These are phyloP conservation scores for Camelina sativa DNA, from an alignment of 345 rosid genomes.

Conservation along the genomic window DNA sequence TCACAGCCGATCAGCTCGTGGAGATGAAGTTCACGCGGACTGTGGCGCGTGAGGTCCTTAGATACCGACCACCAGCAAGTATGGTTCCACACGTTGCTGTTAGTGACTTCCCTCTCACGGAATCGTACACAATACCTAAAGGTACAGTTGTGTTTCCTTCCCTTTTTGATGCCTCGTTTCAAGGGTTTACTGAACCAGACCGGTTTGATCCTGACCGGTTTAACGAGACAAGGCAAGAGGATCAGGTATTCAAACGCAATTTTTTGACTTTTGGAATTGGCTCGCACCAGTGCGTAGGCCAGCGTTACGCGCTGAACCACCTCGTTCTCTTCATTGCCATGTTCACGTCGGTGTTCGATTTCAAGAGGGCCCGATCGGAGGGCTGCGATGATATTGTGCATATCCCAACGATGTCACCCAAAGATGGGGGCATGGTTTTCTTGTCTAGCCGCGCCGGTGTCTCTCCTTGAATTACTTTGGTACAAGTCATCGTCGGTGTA, in stretches of 20 bases:
- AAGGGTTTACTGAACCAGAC: constrained; percentile 68
- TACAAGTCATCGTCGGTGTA: background rate
- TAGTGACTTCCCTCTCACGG: constrained; percentile 64
- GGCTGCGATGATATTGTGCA: constrained; percentile 76
- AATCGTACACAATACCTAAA: constrained; percentile 71
- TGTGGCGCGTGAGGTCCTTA: constrained; percentile 83
- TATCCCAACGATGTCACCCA: constrained; percentile 75
- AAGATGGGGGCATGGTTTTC: constrained; percentile 69
- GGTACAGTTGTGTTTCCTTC: constrained; percentile 86
- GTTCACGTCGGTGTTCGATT: constrained; percentile 61
- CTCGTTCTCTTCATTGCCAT: constrained; percentile 75
- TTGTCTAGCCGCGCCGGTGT: constrained; percentile 52
- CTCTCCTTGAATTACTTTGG: constrained; percentile 35
- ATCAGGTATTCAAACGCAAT: constrained; percentile 54
- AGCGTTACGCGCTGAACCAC: constrained; percentile 77
- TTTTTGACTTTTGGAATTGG: constrained; percentile 79
- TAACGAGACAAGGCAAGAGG: constrained; percentile 59
- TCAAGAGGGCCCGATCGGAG: constrained; percentile 53
- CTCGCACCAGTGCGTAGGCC: constrained; percentile 90
- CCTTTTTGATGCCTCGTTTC: constrained; percentile 75
- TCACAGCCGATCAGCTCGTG: constrained; percentile 62
- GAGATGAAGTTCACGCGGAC: constrained; percentile 80
- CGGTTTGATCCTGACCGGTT: constrained; percentile 83
- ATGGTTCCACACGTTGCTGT: constrained; percentile 80
- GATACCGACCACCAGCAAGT: constrained; percentile 77